phyloP scores from a whole-genome alignment of 495 filamentous ascomycete genomes.

The Penicillium subrubescens region DNA sequence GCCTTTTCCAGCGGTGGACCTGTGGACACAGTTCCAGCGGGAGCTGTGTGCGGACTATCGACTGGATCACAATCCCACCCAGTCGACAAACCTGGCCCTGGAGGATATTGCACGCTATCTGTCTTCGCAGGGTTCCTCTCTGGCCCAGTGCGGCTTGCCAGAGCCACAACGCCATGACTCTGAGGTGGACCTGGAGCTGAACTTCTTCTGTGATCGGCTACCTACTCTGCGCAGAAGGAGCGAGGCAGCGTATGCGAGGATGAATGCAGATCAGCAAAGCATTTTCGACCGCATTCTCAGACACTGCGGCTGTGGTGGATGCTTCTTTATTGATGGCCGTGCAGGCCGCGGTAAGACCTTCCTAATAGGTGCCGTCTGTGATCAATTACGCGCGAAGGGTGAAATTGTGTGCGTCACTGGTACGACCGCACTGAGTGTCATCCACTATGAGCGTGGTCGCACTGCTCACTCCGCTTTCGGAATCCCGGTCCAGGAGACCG shows the following conservation, averaged over 20 bases:
- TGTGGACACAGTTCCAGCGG: not conserved
- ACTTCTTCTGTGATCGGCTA: not conserved
- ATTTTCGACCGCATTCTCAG: not conserved
- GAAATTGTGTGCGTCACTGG: not conserved
- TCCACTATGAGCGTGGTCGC: not conserved
- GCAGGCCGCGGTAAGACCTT: not conserved
- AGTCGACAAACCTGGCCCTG: not conserved
- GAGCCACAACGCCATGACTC: no score
- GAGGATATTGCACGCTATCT: not conserved
- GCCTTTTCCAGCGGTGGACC: not conserved
- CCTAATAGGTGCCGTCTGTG: not conserved
- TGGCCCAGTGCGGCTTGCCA: not conserved
- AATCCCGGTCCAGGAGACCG: not conserved
- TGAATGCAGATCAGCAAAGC: not conserved
- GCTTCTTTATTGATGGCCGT: not conserved
- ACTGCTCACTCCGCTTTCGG: not conserved
- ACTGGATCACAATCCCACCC: not conserved
- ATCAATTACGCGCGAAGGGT: not conserved
- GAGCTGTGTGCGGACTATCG: not conserved
- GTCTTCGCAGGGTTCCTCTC: not conserved
- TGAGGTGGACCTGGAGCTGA: not conserved
- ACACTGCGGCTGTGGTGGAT: not conserved
- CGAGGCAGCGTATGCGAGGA: not conserved
- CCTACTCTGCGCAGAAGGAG: no score
- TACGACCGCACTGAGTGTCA: not conserved